A percentile compares a stretch with the other conserved stretches of the same genome.
phyloP scores from a whole-genome alignment of 371 early-diverging fungal genomes.

The Syncephalastrum contaminatum region DNA sequence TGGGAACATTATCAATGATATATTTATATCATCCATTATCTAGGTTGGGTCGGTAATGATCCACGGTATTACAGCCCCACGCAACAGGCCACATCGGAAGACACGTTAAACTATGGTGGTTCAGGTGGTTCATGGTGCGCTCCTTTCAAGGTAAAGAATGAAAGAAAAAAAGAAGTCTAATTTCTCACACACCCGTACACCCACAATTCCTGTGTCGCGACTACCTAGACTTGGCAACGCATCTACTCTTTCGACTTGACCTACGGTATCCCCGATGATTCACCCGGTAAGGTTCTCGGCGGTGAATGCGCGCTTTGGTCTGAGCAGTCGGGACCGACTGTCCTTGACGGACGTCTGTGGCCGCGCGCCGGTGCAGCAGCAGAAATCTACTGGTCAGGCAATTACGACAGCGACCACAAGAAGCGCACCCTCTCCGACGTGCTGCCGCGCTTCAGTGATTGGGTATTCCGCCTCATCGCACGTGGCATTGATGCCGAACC shows the following conservation, averaged over 20 bases:
- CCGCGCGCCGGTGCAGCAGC: conserved; percentile 73
- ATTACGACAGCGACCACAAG: conserved; percentile 50
- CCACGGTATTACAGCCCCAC: conserved; percentile 36
- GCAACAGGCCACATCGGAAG: conserved; percentile 31
- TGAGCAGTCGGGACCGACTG: conserved; percentile 66
- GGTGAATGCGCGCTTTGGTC: conserved; percentile 69
- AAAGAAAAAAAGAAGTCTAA: background rate
- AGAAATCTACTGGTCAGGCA: conserved; percentile 77
- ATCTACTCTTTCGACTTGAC: conserved; percentile 73
- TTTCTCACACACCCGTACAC: too few relatives aligned
- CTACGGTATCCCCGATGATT: conserved; percentile 49
- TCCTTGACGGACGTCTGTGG: conserved; percentile 67
- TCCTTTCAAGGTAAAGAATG: conserved; percentile 29
- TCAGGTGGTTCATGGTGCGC: conserved; percentile 75
- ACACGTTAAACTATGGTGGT: conserved; percentile 42
- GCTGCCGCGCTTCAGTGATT: conserved; percentile 38
- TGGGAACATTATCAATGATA: background rate
- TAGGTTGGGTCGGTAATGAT: conserved; percentile 47
- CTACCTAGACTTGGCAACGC: conserved; percentile 75
- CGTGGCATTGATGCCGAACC: conserved; percentile 72
- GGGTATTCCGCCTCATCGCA: conserved; percentile 53
- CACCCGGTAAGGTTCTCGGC: conserved; percentile 45
- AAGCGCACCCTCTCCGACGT: conserved; percentile 30
- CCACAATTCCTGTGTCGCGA: too few relatives aligned
- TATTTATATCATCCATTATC: conserved; percentile 2